Evolutionary conservation across 495 filamentous ascomycete species (phyloP), one percentile per base, ranked within the genome.

Genomic region (Bathelium albidoporum): DNA sequence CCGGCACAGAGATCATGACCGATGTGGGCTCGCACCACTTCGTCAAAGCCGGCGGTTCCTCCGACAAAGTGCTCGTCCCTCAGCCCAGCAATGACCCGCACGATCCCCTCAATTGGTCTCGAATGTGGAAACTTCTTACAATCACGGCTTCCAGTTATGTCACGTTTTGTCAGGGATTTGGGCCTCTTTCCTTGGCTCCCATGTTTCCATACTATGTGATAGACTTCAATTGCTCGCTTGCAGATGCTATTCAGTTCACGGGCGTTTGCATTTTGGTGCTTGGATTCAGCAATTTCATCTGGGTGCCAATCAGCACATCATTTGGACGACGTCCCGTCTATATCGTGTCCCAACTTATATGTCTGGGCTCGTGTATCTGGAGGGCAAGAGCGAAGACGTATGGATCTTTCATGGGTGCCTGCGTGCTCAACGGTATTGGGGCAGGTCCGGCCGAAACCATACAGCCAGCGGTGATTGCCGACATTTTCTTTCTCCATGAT

Each of bases 401-500:
- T 66, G 71, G 73, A 16, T 82, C 79, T 60, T 85, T 86, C 66
- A 83, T 87, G 76, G 85, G 82, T 1, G 64, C 64, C 10, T 74
- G 71, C 62, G 75, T 85, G 10, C 70, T 88, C 12, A 85, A 86
- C 66, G 83, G 82, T 1, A 77, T 88, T 61, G 85, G 82, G 12
- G 83, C 83, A 32, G 85, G 78, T 1, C 76, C 80, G 14, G 76
- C 77, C 32, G 78, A 87, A 73, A 85, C 83, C 1, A 75, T 86
- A 2, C 81, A 83, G 55, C 83, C 84, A 0, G 79, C 82, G 59
- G 79, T 88, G 26, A 87, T 87, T 62, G 79, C 83, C 14, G 85
- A 87, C 63, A 82, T 86, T 60, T 83, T 85, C 71, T 87, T 87
- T 73, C 71, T 87, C 0, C 83, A 88, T 68, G 84, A 87, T 66